Conservation (phyloP, 345 rosid species). For the Carallia brachiata region DNA sequence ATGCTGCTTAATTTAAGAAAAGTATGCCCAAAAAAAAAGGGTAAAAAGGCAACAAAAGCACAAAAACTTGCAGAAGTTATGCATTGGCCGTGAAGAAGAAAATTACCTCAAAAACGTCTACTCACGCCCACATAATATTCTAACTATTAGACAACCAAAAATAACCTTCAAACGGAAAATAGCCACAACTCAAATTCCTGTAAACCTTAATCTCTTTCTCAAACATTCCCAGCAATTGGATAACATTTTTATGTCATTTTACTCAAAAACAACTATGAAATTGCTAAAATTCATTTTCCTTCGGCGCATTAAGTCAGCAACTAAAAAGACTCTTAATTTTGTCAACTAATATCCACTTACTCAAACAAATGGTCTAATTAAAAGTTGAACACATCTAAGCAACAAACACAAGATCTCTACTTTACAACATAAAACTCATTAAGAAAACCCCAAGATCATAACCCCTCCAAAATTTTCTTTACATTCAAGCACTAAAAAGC, state of each 20-base stretch:
- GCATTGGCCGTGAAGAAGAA: too few relatives aligned
- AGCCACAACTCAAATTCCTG: background rate
- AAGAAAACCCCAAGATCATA: background rate
- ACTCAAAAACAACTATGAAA: background rate
- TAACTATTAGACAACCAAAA: too few relatives aligned
- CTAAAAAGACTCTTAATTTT: background rate
- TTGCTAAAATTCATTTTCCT: background rate
- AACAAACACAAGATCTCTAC: slow-evolving; percentile 24
- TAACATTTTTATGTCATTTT: background rate
- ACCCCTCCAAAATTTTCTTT: background rate
- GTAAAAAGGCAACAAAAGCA: background rate
- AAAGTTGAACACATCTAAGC: background rate
- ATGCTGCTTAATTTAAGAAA: background rate
- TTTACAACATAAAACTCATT: slow-evolving; percentile 11
- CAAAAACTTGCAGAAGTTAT: too few relatives aligned
- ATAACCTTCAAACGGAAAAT: background rate
- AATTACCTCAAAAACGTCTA: too few relatives aligned
- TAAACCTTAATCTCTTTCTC: slow-evolving; percentile 1
- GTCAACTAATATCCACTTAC: background rate
- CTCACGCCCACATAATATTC: too few relatives aligned
- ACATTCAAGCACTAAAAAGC: background rate
- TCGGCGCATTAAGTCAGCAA: slow-evolving; percentile 1
- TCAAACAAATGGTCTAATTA: slow-evolving; percentile 1
- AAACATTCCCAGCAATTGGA: slow-evolving; percentile 7
- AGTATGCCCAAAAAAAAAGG: background rate